A percentile compares a stretch with the other conserved stretches of the same genome.
Evolutionary conservation across 257 asterid genomes (phyloP).

Genomic region (Cinchona pubescens): DNA sequence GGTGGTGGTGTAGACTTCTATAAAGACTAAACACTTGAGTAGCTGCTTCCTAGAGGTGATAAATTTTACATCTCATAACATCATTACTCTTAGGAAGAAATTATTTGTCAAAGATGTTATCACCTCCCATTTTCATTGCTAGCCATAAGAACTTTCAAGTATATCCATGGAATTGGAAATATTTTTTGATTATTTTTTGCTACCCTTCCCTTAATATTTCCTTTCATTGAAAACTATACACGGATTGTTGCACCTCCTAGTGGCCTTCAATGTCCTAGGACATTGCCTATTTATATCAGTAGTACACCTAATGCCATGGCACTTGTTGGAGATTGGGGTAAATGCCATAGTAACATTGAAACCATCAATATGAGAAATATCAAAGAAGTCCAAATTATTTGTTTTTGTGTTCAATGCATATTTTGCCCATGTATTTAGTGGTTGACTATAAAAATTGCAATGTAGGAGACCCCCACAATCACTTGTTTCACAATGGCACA

Average conservation of each 20-base stretch:
- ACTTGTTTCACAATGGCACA: conserved; percentile 56
- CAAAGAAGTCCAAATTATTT: conserved; percentile 46
- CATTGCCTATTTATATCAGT: conserved; percentile 47
- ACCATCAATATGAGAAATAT: conserved; percentile 47
- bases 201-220: too few relatives aligned
- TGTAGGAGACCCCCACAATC: conserved; percentile 51
- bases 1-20: too few relatives aligned
- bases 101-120: too few relatives aligned
- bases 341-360: conserved; percentile 63
- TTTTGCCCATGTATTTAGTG: conserved; percentile 55
- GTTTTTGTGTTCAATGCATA: conserved; percentile 47
- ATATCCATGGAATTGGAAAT: too few relatives aligned
- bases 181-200: too few relatives aligned
- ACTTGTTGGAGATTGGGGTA: conserved; percentile 25
- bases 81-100: too few relatives aligned
- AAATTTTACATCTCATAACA: too few relatives aligned
- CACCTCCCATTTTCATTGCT: too few relatives aligned
- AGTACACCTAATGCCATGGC: conserved; percentile 39
- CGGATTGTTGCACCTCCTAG: conserved; percentile 49
- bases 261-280: conserved; percentile 32
- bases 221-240: conserved; percentile 42
- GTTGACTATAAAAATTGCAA: conserved; percentile 39
- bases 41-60: too few relatives aligned
- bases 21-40: too few relatives aligned
- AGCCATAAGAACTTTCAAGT: too few relatives aligned